Base-by-base conservation (phyloP, 257 asterid genomes). In the Gynochthodes officinalis region DNA sequence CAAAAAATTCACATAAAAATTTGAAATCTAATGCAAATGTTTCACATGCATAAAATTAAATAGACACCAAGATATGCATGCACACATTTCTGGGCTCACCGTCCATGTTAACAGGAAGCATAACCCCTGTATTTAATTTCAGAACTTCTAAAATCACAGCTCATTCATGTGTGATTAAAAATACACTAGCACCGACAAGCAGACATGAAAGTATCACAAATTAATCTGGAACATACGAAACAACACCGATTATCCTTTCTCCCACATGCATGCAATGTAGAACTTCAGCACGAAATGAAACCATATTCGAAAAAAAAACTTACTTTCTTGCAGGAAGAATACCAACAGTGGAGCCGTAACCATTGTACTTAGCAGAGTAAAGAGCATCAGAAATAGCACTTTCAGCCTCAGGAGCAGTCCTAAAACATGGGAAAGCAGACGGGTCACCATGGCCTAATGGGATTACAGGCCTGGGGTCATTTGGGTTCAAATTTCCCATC, bases 381-480 rank as follows among this genome's bases (percentile, higher is more conserved):
- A 90, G 58, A 70, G 97, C 87, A 54, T 82, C 83, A 72, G 87
- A 82, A 70, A 90, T 48, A 64, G 96, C 98, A 33, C 85, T 87
- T 53, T 77, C 93, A 0, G 95, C 98, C 0, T 74, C 75, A 23
- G 80, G 44, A 30, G 89, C 23, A 58, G 96, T 90, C 32, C 88
- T 82, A 54, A 86, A 89, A 71, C 86, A 85, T 14, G 96, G 89
- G 79, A 88, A 90, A 25, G 91, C 78, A 71, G 98, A 92, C 5
- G 98, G 98, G 57, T 92, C 98, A 52, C 98, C 98, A 42, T 87
- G 93, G 48, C 87, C 95, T 35, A 93, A 87, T 15, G 89, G 90
- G 67, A 93, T 81, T 8, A 80, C 78, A 39, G 87, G 81, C 18
- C 95, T 77, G 13, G 84, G 7, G 12, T 86, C 96, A 18, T 72